A percentile compares a stretch with the other conserved stretches of the same genome.
phyloP scores from a whole-genome alignment of 345 rosid genomes.

The Brassica juncea region DNA sequence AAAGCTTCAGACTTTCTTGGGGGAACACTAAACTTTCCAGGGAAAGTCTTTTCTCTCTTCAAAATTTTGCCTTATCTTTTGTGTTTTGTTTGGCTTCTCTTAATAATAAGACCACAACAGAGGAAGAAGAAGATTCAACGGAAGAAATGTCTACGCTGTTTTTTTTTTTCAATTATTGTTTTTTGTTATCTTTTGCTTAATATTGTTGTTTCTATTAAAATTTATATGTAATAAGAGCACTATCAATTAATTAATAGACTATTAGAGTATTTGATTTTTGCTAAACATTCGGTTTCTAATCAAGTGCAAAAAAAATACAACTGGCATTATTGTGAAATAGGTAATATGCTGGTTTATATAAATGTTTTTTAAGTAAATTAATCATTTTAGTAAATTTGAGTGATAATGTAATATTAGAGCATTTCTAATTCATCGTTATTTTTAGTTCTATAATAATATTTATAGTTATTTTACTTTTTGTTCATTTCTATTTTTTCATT shows the following conservation, averaged over 20 bases:
- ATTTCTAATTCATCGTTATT: no score
- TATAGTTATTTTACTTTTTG: no score
- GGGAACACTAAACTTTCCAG: constrained; percentile 12
- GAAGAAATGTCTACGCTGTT: constrained; percentile 19
- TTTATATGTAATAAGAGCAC: not conserved
- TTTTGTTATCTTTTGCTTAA: not conserved
- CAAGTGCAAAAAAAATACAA: not conserved
- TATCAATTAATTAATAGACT: not conserved
- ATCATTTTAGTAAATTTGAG: not conserved
- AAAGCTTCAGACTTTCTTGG: constrained; percentile 23
- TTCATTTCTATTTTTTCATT: no score
- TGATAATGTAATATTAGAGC: constrained; percentile 12
- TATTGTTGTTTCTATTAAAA: not conserved
- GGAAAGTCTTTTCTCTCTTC: constrained; percentile 12
- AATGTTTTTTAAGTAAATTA: not conserved
- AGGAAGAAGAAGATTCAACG: constrained; percentile 40
- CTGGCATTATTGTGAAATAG: not conserved
- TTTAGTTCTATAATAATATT: no score
- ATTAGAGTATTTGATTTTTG: not conserved
- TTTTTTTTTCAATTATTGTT: not conserved
- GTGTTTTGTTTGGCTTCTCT: not conserved
- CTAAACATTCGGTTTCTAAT: not conserved
- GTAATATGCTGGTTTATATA: not conserved
- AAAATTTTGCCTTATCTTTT: not conserved
- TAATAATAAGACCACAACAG: not conserved